These are phyloP conservation scores for Ambrosia trifida DNA, from an alignment of 129 eudicot genomes.

Conservation along the genomic window DNA sequence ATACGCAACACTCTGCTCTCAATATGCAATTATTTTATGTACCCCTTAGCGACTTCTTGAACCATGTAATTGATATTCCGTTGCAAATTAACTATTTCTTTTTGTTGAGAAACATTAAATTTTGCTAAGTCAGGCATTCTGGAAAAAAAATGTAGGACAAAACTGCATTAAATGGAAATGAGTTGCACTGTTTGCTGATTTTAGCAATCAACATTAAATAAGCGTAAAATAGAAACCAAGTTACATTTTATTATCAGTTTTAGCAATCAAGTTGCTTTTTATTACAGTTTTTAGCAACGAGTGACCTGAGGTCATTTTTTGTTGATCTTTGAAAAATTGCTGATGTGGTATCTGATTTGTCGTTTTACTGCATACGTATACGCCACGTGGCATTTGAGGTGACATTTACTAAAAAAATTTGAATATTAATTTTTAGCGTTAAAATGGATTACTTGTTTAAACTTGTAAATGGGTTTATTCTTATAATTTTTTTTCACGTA, in stretches of 20 bases:
- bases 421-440: neutral
- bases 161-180: neutral
- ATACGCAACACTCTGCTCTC: constrained; percentile 1
- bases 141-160: neutral
- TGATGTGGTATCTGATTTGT: neutral
- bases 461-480: neutral
- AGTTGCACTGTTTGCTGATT: neutral
- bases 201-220: neutral
- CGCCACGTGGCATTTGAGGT: neutral
- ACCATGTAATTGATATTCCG: constrained; percentile 6
- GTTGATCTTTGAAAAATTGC: neutral
- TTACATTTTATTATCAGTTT: neutral
- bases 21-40: constrained; percentile 7
- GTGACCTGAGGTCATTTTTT: neutral
- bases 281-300: neutral
- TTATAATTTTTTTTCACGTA: neutral
- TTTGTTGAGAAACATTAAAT: constrained; percentile 2
- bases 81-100: constrained; percentile 2
- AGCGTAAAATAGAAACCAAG: neutral
- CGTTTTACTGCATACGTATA: neutral
- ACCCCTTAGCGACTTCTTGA: constrained; percentile 10
- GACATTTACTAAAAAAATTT: neutral
- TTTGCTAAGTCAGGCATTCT: neutral
- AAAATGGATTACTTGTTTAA: neutral
- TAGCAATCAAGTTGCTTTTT: no score